Evolutionary conservation across 129 eudicot species (phyloP), one percentile per base, ranked within the genome.

Genomic region (Escallonia herrerae): DNA sequence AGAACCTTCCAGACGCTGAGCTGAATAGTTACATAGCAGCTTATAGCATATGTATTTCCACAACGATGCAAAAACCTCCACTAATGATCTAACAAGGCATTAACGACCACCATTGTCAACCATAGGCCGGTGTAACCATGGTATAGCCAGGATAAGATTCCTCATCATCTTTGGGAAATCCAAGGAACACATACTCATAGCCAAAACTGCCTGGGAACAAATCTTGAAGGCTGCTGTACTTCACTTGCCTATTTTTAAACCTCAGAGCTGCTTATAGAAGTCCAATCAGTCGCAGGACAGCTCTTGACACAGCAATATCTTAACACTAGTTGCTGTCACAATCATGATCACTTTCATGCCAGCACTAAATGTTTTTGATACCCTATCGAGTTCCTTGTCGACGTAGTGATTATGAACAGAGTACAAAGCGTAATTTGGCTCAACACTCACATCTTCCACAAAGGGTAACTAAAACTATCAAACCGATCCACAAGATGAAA

Each of bases 281-380:
- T 47, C 50, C 57, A 60, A 38, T 55, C 67, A 72, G 43, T 82
- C 77, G 75, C 78, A 78, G 44, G 75, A 74, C 64, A 76, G 40
- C 42, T 70, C 58, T 49, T 69, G 65, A 68, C 69, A 70, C 56
- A 67, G 46, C 72, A 83, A 68, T 72, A 72, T 33, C 61, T 79
- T 77, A 72, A 79, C 64, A 65, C 77, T 43, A 50, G 73, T 62
- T 57, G 69, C n/a, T 54, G 57, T 86, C 80, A 66, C 77, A 66
- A 73, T 73, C 73, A 67, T 65, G 37, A 74, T 76, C 80, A 75
- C 72, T 63, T 73, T 56, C 72, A 71, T 68, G 59, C 73, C 65
- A 60, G 47, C 42, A 40, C 42, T 50, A 45, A 65, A 63, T 12
- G 53, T 58, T 64, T 50, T 67, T 46, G 57, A 62, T 63, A 47